Evolutionary conservation across 2,329 filamentous ascomycete species (phyloP), one percentile per base, ranked within the genome.

Genomic region (Penicillium janthinellum): DNA sequence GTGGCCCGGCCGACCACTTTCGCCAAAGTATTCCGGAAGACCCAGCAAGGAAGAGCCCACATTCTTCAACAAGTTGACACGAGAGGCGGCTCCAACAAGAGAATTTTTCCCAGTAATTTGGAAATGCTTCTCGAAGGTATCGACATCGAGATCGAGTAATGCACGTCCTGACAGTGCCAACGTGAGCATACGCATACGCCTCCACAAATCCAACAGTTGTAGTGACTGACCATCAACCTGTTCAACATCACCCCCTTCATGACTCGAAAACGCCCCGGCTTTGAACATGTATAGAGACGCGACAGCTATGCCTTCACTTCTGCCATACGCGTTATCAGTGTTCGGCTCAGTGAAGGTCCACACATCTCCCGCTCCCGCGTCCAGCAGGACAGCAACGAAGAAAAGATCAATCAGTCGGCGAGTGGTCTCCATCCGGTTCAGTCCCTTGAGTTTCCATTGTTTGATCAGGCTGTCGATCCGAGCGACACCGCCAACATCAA

Each of bases 391-490:
- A 0, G 84, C 86, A 2, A 86, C 83, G 49, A 87, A 81, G 73
- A 88, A 88, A 7, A 88, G 73, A 66, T 88, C 86, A 47, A 87
- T 79, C 17, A 88, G 71, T 0, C 84, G 79, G 3, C 85, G 81
- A 0, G 82, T 81, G 4, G 79, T 69, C 60, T 86, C 84, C 0
- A 72, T 62, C 1, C 77, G 73, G 54, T 85, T 81, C 41, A 71
- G 69, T 1, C 72, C 73, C 0, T 76, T 72, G 2, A 66, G 68
- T 2, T 79, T 72, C 84, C 83, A 84, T 45, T 76, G 68, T 25
- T 77, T 67, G 3, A 83, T 71, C 2, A 85, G 68, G 6, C 75
- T 69, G 6, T 76, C 72, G 7, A 86, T 72, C 37, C 85, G 83
- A 41, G 80, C 75, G 31, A 83, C 73, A 14, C 78, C 79, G 10